Base-by-base conservation (phyloP, 2,329 filamentous ascomycete genomes). In the Leptographium radiaticola region DNA sequence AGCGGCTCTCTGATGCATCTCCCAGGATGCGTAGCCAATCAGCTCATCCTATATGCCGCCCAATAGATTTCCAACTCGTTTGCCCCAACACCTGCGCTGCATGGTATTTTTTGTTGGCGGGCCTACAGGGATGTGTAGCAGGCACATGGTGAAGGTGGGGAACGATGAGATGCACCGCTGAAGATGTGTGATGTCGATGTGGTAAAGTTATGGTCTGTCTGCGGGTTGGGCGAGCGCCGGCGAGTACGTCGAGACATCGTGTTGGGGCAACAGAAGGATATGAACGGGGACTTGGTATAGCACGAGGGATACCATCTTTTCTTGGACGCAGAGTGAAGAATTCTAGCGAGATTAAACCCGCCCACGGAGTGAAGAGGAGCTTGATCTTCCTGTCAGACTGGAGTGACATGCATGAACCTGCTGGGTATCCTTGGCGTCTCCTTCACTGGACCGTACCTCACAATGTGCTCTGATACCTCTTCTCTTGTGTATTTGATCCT, bases 401-500 rank as follows among this genome's bases (percentile, higher is more conserved):
- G 9, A 6, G 8, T 31, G 25, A 12, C 20, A 33, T 46, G 44
- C 20, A 4, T 46, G 12, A 31, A 31, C 44, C 6, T 33, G 20
- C 44, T 25, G 20, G 20, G 20, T 31, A 4, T 13, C 5, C 16
- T 46, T 15, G 44, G 44, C 9, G 6, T 6, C 25, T 31, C 44
- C 44, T 31, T 33, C 25, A 49, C 45, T 2, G 52, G 52, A 9
- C 52, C 52, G 38, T 53, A 30, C 38, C 25, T 53, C n/a, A 30
- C 39, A 38, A 49, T 16, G 20, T 53, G 46, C 39, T 53, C 31
- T n/a, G 20, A 16, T 5, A 53, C 15, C 16, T 25, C 46, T n/a
- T 20, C n/a, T 53, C n/a, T 53, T n/a, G 52, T 53, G 46, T 44
- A 53, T 38, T 53, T 53, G 38, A 36, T 49, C 16, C n/a, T 49